Conservation (phyloP, 2,329 filamentous ascomycete species). For the Pseudogymnoascus sp. region DNA sequence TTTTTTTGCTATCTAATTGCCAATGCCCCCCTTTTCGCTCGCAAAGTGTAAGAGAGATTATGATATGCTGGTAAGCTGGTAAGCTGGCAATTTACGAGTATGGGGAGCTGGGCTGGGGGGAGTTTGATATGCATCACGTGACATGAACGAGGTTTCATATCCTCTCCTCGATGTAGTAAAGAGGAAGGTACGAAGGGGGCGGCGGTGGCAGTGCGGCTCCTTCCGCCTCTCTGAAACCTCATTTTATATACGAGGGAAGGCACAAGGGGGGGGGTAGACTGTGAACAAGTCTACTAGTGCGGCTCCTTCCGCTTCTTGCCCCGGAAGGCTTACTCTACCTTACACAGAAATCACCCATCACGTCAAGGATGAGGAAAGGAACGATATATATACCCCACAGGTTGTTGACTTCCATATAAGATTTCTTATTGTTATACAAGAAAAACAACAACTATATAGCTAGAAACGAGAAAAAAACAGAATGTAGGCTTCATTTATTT, state of each 20-base stretch:
- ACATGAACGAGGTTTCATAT: not conserved
- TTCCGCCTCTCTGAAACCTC: not conserved
- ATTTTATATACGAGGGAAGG: not conserved
- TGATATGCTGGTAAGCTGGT: no score
- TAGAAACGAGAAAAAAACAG: not conserved
- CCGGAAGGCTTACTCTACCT: not conserved
- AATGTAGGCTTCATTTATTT: slow-evolving; percentile 2
- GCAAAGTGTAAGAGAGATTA: no score
- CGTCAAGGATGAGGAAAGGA: not conserved
- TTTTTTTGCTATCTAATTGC: no score
- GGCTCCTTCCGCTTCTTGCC: not conserved
- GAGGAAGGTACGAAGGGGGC: not conserved
- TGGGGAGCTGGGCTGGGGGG: no score
- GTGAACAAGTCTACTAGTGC: not conserved
- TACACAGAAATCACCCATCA: no score
- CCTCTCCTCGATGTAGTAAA: not conserved
- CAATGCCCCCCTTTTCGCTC: no score
- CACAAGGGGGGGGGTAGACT: not conserved
- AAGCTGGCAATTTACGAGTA: no score
- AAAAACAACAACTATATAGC: not conserved
- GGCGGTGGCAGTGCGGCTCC: not conserved
- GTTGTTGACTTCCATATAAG: not conserved
- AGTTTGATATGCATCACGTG: no score
- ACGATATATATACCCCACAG: not conserved
- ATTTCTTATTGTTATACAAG: not conserved